These are phyloP conservation scores for Hibiscus syriacus DNA, from an alignment of 345 rosid species.

Conservation along the genomic window DNA sequence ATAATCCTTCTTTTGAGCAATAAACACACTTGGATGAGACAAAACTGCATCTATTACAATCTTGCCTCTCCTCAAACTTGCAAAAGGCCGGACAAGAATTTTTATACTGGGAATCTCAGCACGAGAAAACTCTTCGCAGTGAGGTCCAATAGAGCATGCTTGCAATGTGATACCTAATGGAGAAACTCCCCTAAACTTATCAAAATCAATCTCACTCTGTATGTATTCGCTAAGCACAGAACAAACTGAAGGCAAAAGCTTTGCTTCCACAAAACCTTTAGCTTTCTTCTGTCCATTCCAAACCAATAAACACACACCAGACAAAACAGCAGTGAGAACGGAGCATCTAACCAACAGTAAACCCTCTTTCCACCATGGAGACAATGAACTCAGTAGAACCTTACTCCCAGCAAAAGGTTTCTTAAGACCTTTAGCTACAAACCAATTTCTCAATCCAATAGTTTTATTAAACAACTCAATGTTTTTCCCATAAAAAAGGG, in stretches of 20 bases:
- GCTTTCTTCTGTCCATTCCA: conserved; percentile 85
- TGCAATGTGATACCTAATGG: conserved; percentile 79
- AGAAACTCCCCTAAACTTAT: conserved; percentile 76
- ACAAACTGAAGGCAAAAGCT: conserved; percentile 84
- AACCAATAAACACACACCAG: conserved; percentile 79
- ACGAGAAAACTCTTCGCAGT: conserved; percentile 73
- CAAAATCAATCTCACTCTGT: conserved; percentile 75
- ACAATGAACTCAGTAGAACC: conserved; percentile 51
- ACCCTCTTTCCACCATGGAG: conserved; percentile 68
- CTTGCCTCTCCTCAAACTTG: conserved; percentile 83
- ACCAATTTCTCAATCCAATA: conserved; percentile 50
- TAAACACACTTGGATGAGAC: conserved; percentile 55
- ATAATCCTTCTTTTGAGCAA: conserved; percentile 83
- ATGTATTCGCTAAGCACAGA: conserved; percentile 66
- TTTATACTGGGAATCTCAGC: conserved; percentile 82
- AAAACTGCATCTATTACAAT: conserved; percentile 85
- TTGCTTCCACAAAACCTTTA: conserved; percentile 61
- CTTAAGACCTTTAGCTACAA: conserved; percentile 44
- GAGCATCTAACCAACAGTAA: conserved; percentile 76
- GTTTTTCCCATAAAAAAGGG: conserved; percentile 58
- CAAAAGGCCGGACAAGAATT: conserved; percentile 70
- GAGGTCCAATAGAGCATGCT: conserved; percentile 74
- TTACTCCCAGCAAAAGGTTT: conserved; percentile 59
- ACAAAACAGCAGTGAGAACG: conserved; percentile 59
- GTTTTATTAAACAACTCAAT: conserved; percentile 54